Percentiles rank a stretch among this genome's conserved stretches.
Conservation (phyloP, 306 rosid species). For the Acacia acuminata region DNA sequence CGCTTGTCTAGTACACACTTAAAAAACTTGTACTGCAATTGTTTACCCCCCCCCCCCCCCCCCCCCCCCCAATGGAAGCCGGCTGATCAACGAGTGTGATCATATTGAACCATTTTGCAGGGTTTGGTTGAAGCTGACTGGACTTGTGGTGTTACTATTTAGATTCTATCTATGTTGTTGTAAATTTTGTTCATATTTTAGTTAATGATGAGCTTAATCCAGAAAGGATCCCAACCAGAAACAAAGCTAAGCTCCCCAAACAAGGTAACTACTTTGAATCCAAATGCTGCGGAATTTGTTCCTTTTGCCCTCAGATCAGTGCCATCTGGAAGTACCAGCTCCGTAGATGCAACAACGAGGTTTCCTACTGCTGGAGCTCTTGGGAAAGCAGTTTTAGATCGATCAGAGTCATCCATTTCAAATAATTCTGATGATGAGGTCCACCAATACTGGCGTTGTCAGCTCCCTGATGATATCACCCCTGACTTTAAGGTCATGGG, state of each 20-base stretch:
- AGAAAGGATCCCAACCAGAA: constrained; percentile 60
- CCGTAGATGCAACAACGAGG: constrained; percentile 49
- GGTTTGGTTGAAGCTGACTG: constrained; percentile 76
- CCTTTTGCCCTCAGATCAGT: constrained; percentile 80
- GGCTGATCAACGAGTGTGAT: constrained; percentile 14
- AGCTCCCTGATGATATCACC: constrained; percentile 95
- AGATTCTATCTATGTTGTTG: constrained; percentile 23
- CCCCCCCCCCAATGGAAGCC: neutral
- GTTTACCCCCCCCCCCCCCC: neutral
- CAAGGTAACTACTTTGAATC: constrained; percentile 73
- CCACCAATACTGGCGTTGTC: constrained; percentile 90
- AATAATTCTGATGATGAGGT: constrained; percentile 94
- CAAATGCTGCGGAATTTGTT: constrained; percentile 95
- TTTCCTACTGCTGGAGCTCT: constrained; percentile 57
- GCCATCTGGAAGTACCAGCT: constrained; percentile 65
- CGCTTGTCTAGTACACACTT: constrained; percentile 3
- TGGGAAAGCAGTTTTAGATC: constrained; percentile 84
- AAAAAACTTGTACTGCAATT: neutral
- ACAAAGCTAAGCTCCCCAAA: constrained; percentile 48
- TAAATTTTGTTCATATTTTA: constrained; percentile 32
- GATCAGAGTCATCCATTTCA: constrained; percentile 77
- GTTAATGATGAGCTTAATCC: constrained; percentile 84
- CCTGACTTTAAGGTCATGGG: constrained; percentile 91
- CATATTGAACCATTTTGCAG: constrained; percentile 52
- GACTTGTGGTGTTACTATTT: constrained; percentile 15